Evolutionary conservation across 2,329 filamentous ascomycete species (phyloP).

Genomic region (Aspergillus sp.): DNA sequence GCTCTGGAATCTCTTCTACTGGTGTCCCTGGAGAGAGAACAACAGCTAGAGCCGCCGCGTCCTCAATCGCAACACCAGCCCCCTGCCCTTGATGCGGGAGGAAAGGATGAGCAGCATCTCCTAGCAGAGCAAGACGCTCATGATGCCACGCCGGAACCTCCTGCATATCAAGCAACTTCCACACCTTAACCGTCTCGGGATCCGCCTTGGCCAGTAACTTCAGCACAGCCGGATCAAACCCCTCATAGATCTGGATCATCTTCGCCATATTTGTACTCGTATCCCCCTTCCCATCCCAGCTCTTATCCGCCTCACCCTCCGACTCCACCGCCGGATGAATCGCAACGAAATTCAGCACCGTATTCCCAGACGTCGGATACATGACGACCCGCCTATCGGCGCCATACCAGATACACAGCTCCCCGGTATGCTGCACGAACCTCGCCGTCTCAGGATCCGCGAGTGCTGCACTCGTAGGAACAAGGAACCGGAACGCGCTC

Average conservation of each 20-base stretch:
- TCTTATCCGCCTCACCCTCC: neutral
- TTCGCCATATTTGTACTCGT: neutral
- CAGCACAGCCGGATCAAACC: slow-evolving; percentile 12
- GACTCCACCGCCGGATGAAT: slow-evolving; percentile 7
- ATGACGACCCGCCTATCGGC: slow-evolving; percentile 17
- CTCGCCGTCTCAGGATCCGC: too few species aligned
- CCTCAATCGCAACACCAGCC: slow-evolving; percentile 38
- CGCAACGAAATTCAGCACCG: slow-evolving; percentile 15
- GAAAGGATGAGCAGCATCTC: slow-evolving; percentile 23
- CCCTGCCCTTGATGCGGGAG: slow-evolving; percentile 38
- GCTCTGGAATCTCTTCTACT: slow-evolving; percentile 7
- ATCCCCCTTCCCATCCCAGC: neutral
- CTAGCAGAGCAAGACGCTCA: slow-evolving; percentile 19
- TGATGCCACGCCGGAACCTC: slow-evolving; percentile 15
- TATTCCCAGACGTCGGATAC: slow-evolving; percentile 23
- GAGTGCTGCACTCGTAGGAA: slow-evolving; percentile 16
- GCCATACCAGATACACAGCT: too few species aligned
- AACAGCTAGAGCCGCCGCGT: slow-evolving; percentile 34
- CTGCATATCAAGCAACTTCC: slow-evolving; percentile 17
- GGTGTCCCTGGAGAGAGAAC: slow-evolving; percentile 24
- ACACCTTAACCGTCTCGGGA: slow-evolving; percentile 19
- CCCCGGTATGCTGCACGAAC: too few species aligned
- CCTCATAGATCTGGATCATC: neutral
- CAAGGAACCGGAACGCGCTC: slow-evolving; percentile 38
- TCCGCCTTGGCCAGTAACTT: slow-evolving; percentile 15